These are phyloP conservation scores for Acorus calamus DNA, from an alignment of 106 monocot species.

Conservation along the genomic window DNA sequence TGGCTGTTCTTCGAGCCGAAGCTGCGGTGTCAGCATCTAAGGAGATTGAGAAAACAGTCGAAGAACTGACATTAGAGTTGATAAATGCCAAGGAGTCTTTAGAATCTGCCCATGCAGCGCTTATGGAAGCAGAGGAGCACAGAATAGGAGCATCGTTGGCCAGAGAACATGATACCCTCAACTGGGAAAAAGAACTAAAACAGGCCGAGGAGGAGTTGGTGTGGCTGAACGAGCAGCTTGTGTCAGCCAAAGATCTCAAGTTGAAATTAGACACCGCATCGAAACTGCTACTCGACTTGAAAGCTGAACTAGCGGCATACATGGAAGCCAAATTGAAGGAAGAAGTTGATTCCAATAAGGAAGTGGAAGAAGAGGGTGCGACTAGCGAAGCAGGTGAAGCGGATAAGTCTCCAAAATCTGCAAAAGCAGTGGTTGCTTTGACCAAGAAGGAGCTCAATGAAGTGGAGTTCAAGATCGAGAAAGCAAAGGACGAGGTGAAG, in stretches of 20 bases:
- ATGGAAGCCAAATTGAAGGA: slow-evolving; percentile 23
- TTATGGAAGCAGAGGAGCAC: slow-evolving; percentile 41
- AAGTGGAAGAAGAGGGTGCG: too few species aligned
- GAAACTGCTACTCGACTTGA: slow-evolving; percentile 18
- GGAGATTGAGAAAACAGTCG: slow-evolving; percentile 27
- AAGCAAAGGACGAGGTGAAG: slow-evolving; percentile 21
- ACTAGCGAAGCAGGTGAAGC: too few species aligned
- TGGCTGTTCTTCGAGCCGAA: slow-evolving; percentile 24
- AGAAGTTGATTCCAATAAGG: slow-evolving; percentile 1
- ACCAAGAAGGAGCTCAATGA: slow-evolving; percentile 31
- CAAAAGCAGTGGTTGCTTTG: too few species aligned
- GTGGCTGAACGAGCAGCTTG: slow-evolving; percentile 17
- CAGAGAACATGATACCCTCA: slow-evolving; percentile 19
- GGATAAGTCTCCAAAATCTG: too few species aligned
- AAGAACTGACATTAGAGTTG: slow-evolving; percentile 39
- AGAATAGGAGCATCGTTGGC: slow-evolving; percentile 22
- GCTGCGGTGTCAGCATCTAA: slow-evolving; percentile 25
- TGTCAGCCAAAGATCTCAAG: slow-evolving; percentile 23
- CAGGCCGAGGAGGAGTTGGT: slow-evolving; percentile 28
- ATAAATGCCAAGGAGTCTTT: slow-evolving; percentile 26
- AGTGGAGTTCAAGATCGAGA: slow-evolving; percentile 28
- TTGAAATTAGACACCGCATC: slow-evolving; percentile 29
- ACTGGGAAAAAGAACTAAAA: slow-evolving; percentile 24
- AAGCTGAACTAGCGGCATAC: slow-evolving; percentile 28
- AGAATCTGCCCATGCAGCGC: slow-evolving; percentile 27